phyloP scores from a whole-genome alignment of 2,329 filamentous ascomycete genomes.

The Xylariales sp. region DNA sequence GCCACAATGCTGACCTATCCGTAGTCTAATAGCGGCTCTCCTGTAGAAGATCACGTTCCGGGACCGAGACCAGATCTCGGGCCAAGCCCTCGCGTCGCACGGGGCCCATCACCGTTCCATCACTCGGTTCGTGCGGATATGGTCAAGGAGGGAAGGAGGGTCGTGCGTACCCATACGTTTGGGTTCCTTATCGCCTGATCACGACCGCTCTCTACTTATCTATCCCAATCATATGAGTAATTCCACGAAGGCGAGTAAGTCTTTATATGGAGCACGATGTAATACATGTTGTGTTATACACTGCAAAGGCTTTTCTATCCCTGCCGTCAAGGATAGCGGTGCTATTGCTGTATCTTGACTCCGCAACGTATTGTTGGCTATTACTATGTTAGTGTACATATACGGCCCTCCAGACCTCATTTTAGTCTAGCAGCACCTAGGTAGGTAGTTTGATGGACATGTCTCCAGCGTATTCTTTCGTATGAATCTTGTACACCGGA shows the following conservation, averaged over 20 bases:
- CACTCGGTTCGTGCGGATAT: neutral
- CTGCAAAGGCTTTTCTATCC: neutral
- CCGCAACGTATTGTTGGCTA: neutral
- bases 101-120: neutral
- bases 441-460: neutral
- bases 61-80: slow-evolving; percentile 32
- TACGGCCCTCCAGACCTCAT: slow-evolving; percentile 1
- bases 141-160: slow-evolving; percentile 23
- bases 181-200: slow-evolving; percentile 1
- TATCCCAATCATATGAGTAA: neutral
- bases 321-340: neutral
- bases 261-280: neutral
- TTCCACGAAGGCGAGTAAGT: neutral
- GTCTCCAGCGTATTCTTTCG: slow-evolving; percentile 15
- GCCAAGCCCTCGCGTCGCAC: slow-evolving; percentile 18
- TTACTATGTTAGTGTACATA: neutral
- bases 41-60: slow-evolving; percentile 4
- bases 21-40: slow-evolving; percentile 13
- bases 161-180: slow-evolving; percentile 5
- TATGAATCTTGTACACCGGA: slow-evolving; percentile 1
- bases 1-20: slow-evolving; percentile 23
- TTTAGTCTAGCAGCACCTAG: neutral
- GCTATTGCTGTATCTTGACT: neutral
- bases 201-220: neutral
- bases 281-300: slow-evolving; percentile 20